Base-by-base conservation (phyloP, 176 grass and related monocot genomes). In the Cocos nucifera region DNA sequence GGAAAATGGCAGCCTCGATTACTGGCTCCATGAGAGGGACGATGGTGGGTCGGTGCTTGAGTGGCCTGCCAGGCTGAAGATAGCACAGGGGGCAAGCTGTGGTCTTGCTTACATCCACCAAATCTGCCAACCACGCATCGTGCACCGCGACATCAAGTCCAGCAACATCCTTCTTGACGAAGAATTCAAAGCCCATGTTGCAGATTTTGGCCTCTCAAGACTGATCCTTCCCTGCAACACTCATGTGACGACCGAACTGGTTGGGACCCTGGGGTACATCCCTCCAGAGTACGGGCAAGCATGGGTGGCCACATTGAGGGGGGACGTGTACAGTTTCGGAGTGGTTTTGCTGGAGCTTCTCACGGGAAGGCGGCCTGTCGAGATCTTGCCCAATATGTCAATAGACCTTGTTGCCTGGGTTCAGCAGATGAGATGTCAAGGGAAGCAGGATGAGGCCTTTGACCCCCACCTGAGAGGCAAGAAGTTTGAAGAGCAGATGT, bases 1-100 rank as follows among this genome's bases (percentile, higher is more conserved):
- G 90, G 86, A 95, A 69, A 95, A 95, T 71, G 90, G 90, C 9
- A 95, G 90, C 50, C 78, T 95, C 20, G 90, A 95, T 18, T 86
- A 89, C 65, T 95, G 90, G 86, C 77, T 95, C 32, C 90, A 95
- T 70, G 88, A 89, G 62, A 77, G 55, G 67, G 62, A 59, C 19
- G 57, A 75, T 9, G 61, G 20, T 50, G 80, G 79, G 19, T 58
- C 77, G 22, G 68, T 59, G 61, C 86, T 95, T 4, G 80, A 95
- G 52, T 95, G 90, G 90, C 63, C 79, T 67, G 83, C 71, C 53
- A 83, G 90, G 50, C 63, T 95, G 22, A 69, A 63, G 77, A 95
- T 89, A 64, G 82, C 85, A 54, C 73, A 70, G 81, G 90, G 90
- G 60, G 77, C 86, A 62, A 74, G 75, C 16, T 65, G 50, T n/a